phyloP scores from a whole-genome alignment of 2,329 filamentous ascomycete species.

The Sporothrix dimorphospora region DNA sequence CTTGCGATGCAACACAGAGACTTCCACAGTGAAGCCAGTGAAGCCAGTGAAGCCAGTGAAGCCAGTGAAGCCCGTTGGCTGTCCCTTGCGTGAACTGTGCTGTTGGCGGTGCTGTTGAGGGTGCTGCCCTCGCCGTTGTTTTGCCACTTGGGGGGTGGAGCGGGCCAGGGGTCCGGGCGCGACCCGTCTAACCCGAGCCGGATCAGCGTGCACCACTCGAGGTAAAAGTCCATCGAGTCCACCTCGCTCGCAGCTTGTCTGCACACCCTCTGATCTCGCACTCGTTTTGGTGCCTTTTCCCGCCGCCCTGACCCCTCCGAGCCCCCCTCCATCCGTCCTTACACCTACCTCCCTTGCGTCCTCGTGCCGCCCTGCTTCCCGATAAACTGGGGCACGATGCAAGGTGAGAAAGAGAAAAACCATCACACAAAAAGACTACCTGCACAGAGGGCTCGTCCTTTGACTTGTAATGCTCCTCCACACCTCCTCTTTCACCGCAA shows the following conservation, averaged over 20 bases:
- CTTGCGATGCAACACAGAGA: slow-evolving; percentile 8
- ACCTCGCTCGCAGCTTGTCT: not conserved
- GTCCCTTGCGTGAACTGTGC: slow-evolving; percentile 6
- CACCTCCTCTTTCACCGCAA: not conserved
- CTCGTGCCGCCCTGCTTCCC: slow-evolving; percentile 5
- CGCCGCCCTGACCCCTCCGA: not conserved
- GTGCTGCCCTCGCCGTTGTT: not conserved
- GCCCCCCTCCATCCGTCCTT: not conserved
- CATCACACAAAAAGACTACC: not conserved
- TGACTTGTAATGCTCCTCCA: too few relatives aligned
- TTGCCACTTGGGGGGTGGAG: not conserved
- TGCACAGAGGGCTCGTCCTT: not conserved
- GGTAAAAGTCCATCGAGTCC: not conserved
- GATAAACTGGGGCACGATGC: not conserved
- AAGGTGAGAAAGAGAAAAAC: not conserved
- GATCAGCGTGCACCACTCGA: slow-evolving; percentile 22
- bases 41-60: too few relatives aligned
- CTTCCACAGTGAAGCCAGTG: too few relatives aligned
- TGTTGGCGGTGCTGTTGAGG: too few relatives aligned
- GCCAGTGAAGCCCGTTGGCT: too few relatives aligned
- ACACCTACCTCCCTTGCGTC: not conserved
- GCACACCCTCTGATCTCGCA: slow-evolving; percentile 4
- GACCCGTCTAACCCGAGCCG: slow-evolving; percentile 23
- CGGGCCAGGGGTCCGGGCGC: slow-evolving; percentile 2
- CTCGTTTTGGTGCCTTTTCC: slow-evolving; percentile 21